phyloP scores from a whole-genome alignment of 1,284 basidiomycete genomes.

The Ceratobasidium sp. region DNA sequence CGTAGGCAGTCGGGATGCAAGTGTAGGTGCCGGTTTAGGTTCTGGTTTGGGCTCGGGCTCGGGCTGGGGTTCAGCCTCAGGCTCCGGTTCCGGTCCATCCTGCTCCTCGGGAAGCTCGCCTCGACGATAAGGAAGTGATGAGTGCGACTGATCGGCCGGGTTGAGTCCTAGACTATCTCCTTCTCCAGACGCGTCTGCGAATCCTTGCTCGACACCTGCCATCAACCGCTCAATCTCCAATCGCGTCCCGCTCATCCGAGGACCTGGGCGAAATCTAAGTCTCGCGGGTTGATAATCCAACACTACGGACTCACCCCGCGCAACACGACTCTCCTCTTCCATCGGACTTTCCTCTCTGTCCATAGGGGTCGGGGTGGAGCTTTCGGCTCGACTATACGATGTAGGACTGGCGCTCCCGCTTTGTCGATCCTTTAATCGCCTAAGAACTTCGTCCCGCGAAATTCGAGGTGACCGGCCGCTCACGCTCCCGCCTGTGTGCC shows the following conservation, averaged over 20 bases:
- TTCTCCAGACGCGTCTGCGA: slow-evolving; percentile 42
- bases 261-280: slow-evolving; percentile 17
- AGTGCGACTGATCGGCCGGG: slow-evolving; percentile 30
- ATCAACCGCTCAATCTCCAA: slow-evolving; percentile 68
- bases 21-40: slow-evolving; percentile 14
- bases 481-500: slow-evolving; percentile 26
- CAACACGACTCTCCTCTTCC: slow-evolving; percentile 4
- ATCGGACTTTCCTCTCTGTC: slow-evolving; percentile 28
- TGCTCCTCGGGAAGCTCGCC: neutral
- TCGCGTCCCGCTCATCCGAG: slow-evolving; percentile 37
- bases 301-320: neutral
- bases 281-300: neutral
- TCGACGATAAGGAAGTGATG: slow-evolving; percentile 21
- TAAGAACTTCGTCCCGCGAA: slow-evolving; percentile 36
- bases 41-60: neutral
- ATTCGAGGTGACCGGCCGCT: slow-evolving; percentile 39
- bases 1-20: neutral
- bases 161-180: slow-evolving; percentile 23
- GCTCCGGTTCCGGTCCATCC: slow-evolving; percentile 25
- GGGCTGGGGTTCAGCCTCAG: slow-evolving; percentile 14
- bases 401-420: slow-evolving; percentile 7
- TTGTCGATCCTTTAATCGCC: slow-evolving; percentile 22
- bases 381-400: slow-evolving; percentile 2
- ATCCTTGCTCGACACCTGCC: slow-evolving; percentile 48
- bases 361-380: slow-evolving; percentile 11